phyloP scores from a whole-genome alignment of 176 grass and related monocot genomes.

The Avena eriantha region DNA sequence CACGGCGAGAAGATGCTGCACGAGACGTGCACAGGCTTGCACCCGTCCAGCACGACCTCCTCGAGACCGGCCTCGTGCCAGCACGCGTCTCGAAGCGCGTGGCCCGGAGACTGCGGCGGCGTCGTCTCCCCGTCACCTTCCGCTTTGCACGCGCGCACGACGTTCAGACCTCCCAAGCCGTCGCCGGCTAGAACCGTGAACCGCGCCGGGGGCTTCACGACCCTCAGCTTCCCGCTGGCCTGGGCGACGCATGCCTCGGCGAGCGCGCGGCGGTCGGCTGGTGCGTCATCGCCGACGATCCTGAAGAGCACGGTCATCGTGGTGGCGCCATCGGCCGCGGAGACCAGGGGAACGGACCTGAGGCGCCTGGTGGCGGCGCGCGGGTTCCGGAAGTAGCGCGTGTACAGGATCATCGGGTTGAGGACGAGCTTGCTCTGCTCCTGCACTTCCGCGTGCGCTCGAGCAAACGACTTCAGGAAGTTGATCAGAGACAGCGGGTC shows the following conservation, averaged over 20 bases:
- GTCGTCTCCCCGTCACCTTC: not conserved
- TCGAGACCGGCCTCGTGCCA: slow-evolving; percentile 71
- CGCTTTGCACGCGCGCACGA: slow-evolving; percentile 24
- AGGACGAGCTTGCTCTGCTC: slow-evolving; percentile 35
- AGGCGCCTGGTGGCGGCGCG: slow-evolving; percentile 36
- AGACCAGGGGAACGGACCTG: slow-evolving; percentile 44
- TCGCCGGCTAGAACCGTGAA: slow-evolving; percentile 49
- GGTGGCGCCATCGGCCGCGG: not conserved
- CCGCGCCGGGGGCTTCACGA: not conserved
- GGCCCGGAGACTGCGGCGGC: not conserved
- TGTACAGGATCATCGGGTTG: slow-evolving; percentile 54
- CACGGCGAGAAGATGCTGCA: slow-evolving; percentile 44
- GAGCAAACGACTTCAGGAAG: slow-evolving; percentile 68
- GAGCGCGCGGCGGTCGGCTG: slow-evolving; percentile 30
- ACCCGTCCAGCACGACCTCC: slow-evolving; percentile 54
- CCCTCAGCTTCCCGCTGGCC: slow-evolving; percentile 31
- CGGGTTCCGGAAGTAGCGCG: slow-evolving; percentile 56
- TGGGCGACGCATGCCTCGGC: slow-evolving; percentile 52
- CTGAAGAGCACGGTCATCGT: slow-evolving; percentile 58
- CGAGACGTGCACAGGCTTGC: slow-evolving; percentile 58
- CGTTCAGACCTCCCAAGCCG: slow-evolving; percentile 32
- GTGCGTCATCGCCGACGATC: not conserved
- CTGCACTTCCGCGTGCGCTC: slow-evolving; percentile 56
- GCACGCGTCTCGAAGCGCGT: not conserved
- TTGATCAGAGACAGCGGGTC: slow-evolving; percentile 58